phyloP scores from a whole-genome alignment of 176 grass and related monocot species.

The Echinochloa phyllopogon region DNA sequence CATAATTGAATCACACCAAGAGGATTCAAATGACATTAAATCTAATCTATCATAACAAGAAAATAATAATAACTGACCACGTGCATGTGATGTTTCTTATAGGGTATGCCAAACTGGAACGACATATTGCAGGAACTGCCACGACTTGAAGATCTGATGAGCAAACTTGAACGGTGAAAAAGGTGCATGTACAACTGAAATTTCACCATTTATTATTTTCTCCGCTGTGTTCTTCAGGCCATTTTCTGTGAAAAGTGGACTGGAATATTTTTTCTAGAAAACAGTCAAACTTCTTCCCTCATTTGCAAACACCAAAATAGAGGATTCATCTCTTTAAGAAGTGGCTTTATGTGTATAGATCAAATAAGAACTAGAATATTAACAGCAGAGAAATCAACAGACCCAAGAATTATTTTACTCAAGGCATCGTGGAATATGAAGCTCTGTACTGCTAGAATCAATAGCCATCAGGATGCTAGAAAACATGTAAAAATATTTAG shows the following conservation, averaged over 20 bases:
- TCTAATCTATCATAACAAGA: neutral
- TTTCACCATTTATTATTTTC: constrained; percentile 9
- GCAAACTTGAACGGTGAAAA: constrained; percentile 87
- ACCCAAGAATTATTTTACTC: neutral
- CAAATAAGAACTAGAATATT: neutral
- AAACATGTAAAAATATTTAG: neutral
- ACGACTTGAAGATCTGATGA: constrained; percentile 78
- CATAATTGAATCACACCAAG: neutral
- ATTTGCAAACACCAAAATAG: neutral
- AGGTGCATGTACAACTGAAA: neutral
- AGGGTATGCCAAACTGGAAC: constrained; percentile 96
- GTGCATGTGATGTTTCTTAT: constrained; percentile 23
- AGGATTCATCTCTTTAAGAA: neutral
- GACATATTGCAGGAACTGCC: constrained; percentile 80
- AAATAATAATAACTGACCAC: constrained; percentile 8
- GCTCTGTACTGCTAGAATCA: neutral
- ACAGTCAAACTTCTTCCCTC: neutral
- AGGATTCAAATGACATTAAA: constrained; percentile 14
- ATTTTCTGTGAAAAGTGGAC: neutral
- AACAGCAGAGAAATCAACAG: neutral
- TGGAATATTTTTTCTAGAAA: neutral
- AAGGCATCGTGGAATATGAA: neutral
- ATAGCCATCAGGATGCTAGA: neutral
- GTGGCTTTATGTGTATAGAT: neutral
- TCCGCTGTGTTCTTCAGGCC: neutral